Percentiles rank a stretch among this genome's conserved stretches.
Evolutionary conservation across 2,329 filamentous ascomycete species (phyloP).

Genomic region (Dactylella cylindrospora): DNA sequence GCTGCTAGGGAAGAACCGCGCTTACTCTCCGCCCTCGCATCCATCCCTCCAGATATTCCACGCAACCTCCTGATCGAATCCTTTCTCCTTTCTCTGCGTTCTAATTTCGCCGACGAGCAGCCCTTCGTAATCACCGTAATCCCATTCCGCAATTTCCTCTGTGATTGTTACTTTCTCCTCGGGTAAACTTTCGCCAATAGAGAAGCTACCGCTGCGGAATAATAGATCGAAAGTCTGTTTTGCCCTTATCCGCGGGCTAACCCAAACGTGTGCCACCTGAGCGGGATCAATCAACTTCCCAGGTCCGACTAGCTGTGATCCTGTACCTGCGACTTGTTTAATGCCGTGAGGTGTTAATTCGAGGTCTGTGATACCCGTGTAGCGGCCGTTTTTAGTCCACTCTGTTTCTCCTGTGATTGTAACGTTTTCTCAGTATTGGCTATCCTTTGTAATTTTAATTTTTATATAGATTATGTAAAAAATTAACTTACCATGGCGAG

Average conservation of each 20-base stretch:
- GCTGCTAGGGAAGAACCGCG: slow-evolving; percentile 17
- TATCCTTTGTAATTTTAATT: no score
- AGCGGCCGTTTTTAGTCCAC: slow-evolving; percentile 57
- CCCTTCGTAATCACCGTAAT: slow-evolving; percentile 59
- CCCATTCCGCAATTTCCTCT: slow-evolving; percentile 58
- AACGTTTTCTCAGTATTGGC: slow-evolving; percentile 26
- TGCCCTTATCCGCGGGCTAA: slow-evolving; percentile 57
- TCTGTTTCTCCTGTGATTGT: slow-evolving; percentile 56
- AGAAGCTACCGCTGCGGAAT: slow-evolving; percentile 49
- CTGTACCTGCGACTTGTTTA: slow-evolving; percentile 55
- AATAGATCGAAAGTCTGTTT: slow-evolving; percentile 56
- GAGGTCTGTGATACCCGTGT: slow-evolving; percentile 55
- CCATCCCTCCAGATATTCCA: slow-evolving; percentile 61
- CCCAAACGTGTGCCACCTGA: slow-evolving; percentile 54
- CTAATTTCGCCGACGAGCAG: slow-evolving; percentile 55
- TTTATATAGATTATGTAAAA: no score
- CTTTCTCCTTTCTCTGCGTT: slow-evolving; percentile 51
- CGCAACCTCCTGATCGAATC: slow-evolving; percentile 54
- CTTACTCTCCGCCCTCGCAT: slow-evolving; percentile 56
- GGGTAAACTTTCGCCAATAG: slow-evolving; percentile 24
- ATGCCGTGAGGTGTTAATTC: slow-evolving; percentile 53
- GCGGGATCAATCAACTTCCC: slow-evolving; percentile 57
- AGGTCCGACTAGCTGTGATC: slow-evolving; percentile 54
- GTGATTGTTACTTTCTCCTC: slow-evolving; percentile 51
- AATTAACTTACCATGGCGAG: slow-evolving; percentile 51